Evolutionary conservation across 192 early-diverging fungal genomes (phyloP).

Genomic region (Backusella mclennaniae): DNA sequence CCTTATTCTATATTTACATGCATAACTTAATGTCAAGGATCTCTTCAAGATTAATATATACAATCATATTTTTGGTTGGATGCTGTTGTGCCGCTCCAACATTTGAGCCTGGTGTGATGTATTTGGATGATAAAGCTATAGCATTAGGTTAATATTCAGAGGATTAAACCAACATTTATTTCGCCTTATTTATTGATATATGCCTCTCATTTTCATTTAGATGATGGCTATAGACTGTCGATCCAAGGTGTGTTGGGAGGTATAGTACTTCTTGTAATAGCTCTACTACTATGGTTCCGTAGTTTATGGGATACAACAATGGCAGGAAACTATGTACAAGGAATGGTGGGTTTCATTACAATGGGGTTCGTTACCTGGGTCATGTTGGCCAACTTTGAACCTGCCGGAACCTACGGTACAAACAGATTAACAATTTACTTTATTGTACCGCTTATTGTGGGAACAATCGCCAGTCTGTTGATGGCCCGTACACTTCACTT

Average conservation of each 20-base stretch:
- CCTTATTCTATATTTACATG: neutral
- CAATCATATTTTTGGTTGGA: neutral
- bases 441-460: slow-evolving; percentile 38
- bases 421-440: slow-evolving; percentile 34
- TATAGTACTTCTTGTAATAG: slow-evolving; percentile 31
- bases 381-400: slow-evolving; percentile 43
- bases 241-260: slow-evolving; percentile 37
- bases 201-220: neutral
- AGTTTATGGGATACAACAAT: slow-evolving; percentile 15
- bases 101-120: slow-evolving; percentile 1
- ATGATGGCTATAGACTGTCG: slow-evolving; percentile 34
- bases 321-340: slow-evolving; percentile 19
- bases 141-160: neutral
- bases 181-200: neutral
- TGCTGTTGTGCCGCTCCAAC: neutral
- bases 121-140: slow-evolving; percentile 12
- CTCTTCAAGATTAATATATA: neutral
- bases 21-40: neutral
- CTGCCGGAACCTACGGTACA: slow-evolving; percentile 28
- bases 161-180: neutral
- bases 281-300: slow-evolving; percentile 34
- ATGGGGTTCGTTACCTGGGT: slow-evolving; percentile 39
- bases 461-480: slow-evolving; percentile 32
- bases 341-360: slow-evolving; percentile 39
- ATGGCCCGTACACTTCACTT: slow-evolving; percentile 36